Evolutionary conservation across 495 filamentous ascomycete species (phyloP), one percentile per base, ranked within the genome.

Genomic region (Xylaria sp.): DNA sequence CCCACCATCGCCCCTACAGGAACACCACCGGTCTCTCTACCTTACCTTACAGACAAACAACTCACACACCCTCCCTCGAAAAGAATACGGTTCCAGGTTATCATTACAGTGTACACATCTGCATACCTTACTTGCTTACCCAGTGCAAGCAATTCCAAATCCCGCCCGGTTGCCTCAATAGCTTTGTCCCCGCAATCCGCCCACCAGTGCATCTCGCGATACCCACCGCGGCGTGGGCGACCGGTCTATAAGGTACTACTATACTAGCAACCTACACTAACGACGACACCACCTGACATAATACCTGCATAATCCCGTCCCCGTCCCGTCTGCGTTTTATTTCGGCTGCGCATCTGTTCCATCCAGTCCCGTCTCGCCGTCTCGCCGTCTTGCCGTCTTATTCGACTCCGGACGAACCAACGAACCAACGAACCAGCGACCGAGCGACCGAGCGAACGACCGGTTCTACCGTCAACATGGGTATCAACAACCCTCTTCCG

Each of bases 401-500:
- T 52, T 50, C 21, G n/a, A 50, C 40, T 19, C 26, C 46, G 41
- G 17, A 55, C 48, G 44, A 50, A 37, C 33, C 57, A 58, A 43
- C 62, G 62, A 48, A 24, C 62, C n/a, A n/a, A n/a, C n/a, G n/a
- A n/a, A n/a, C n/a, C 43, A 35, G 5, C 43, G 62, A 57, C 31
- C 33, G 55, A 40, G 48, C 44, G 35, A n/a, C n/a, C n/a, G 62
- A 35, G 5, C 43, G 62, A 57, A 19, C 33, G 55, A 40, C 63
- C 44, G 35, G 40, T 61, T 24, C 44, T 52, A 35, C 26, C 61
- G 61, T 58, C 40, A 76, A 63, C 71, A 86, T 89, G 85, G 87
- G 87, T 72, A 81, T 89, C 77, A 81, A 89, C 74, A 89, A 89
- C 75, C 86, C 86, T 71, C 83, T 89, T 44, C 87, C 87, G 77